Conservation (phyloP, 331 rosid genomes). For the Phaseolus coccineus region DNA sequence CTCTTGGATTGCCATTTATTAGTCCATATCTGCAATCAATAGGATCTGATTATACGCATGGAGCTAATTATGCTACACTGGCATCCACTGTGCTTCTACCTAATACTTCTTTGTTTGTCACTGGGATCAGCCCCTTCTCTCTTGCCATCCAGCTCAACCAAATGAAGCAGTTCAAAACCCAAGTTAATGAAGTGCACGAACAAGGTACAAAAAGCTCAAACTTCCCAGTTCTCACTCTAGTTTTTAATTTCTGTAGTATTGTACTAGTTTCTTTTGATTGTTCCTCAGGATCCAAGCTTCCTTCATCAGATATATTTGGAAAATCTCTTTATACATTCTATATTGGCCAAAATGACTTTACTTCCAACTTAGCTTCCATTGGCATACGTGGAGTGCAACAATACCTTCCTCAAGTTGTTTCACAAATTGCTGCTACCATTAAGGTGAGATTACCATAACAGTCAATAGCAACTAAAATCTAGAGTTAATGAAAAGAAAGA, state of each 20-base stretch:
- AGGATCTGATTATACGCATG: conserved; percentile 52
- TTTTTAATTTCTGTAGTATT: not conserved
- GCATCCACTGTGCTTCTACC: conserved; percentile 65
- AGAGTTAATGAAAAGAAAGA: not conserved
- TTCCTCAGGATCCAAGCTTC: conserved; percentile 46
- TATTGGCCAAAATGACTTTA: conserved; percentile 64
- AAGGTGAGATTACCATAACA: conserved; percentile 40
- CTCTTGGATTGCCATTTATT: conserved; percentile 56
- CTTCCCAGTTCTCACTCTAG: not conserved
- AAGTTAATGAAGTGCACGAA: conserved; percentile 35
- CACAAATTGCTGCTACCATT: conserved; percentile 51
- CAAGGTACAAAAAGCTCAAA: conserved; percentile 37
- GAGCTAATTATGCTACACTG: conserved; percentile 57
- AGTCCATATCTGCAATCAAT: conserved; percentile 64
- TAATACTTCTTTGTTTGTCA: conserved; percentile 50
- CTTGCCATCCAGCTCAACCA: conserved; percentile 64
- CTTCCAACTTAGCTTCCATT: conserved; percentile 50
- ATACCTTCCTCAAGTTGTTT: conserved; percentile 54
- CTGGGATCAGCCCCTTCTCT: conserved; percentile 58
- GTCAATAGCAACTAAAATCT: not conserved
- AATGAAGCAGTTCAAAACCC: conserved; percentile 52
- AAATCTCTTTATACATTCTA: conserved; percentile 59
- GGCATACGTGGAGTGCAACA: conserved; percentile 49
- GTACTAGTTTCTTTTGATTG: conserved; percentile 16
- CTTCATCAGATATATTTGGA: conserved; percentile 51